Percentiles rank a stretch among this genome's conserved stretches.
Conservation (phyloP, 1,284 basidiomycete species). For the Farysia itapuensis region DNA sequence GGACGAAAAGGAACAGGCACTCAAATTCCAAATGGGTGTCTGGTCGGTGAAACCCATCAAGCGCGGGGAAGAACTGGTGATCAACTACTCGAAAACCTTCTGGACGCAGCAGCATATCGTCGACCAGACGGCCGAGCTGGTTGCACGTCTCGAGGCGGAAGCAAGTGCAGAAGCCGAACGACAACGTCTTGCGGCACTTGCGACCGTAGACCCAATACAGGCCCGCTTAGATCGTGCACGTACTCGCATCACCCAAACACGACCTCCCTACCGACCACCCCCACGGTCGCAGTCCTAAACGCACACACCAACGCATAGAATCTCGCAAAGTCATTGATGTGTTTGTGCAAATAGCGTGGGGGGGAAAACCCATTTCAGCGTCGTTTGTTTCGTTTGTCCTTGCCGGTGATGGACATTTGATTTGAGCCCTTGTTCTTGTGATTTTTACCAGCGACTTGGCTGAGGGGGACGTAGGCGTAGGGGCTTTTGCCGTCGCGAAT, state of each 20-base stretch:
- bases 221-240: too few relatives aligned
- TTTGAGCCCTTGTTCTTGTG: constrained; percentile 9
- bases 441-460: constrained; percentile 50
- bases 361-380: constrained; percentile 6
- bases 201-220: too few relatives aligned
- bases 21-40: constrained; percentile 28
- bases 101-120: too few relatives aligned
- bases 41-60: constrained; percentile 65
- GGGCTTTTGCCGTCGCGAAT: constrained; percentile 81
- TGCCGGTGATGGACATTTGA: constrained; percentile 37
- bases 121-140: too few relatives aligned
- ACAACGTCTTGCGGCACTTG: too few relatives aligned
- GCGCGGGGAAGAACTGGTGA: constrained; percentile 81
- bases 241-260: too few relatives aligned
- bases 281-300: too few relatives aligned
- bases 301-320: too few relatives aligned
- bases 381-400: constrained; percentile 33
- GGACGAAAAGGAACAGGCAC: background rate
- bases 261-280: too few relatives aligned
- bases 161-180: too few relatives aligned
- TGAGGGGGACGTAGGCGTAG: constrained; percentile 73
- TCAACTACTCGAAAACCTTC: constrained; percentile 91
- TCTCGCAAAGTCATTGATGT: background rate
- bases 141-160: too few relatives aligned
- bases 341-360: background rate